Percentiles rank a stretch among this genome's conserved stretches.
Evolutionary conservation across 805 yeast genomes (phyloP).

Genomic region (Cyberlindnera mississippiensis): DNA sequence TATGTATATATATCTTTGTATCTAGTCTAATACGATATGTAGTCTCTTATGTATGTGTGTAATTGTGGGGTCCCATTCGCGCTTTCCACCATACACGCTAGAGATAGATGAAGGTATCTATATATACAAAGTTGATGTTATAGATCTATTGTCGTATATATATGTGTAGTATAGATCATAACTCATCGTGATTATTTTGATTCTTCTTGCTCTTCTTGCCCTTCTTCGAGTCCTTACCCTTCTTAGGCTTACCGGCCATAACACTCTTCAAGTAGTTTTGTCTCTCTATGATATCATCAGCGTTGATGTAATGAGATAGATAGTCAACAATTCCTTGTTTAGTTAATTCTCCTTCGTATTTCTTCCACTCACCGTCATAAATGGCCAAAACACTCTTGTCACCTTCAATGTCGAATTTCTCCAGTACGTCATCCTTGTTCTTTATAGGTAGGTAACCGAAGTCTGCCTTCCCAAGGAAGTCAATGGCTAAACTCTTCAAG

Average conservation of each 20-base stretch:
- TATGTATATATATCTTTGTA: too few species aligned
- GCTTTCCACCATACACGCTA: too few species aligned
- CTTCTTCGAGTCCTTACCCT: conserved; percentile 4
- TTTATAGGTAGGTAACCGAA: conserved; percentile 40
- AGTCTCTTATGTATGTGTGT: too few species aligned
- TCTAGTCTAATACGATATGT: too few species aligned
- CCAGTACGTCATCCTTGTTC: conserved; percentile 17
- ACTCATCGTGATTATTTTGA: conserved; percentile 15
- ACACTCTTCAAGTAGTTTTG: conserved; percentile 20
- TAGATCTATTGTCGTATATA: too few species aligned
- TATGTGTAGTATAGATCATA: conserved; percentile 4
- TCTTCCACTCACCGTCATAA: conserved; percentile 13
- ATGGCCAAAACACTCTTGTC: conserved; percentile 14
- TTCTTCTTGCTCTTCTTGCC: conserved; percentile 5
- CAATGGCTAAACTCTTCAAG: conserved; percentile 65
- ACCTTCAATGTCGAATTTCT: conserved; percentile 16
- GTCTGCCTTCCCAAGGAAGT: conserved; percentile 49
- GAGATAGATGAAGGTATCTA: too few species aligned
- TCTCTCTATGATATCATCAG: conserved; percentile 9
- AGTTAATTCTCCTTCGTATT: conserved; percentile 30
- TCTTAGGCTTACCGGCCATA: conserved; percentile 21
- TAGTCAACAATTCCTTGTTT: conserved; percentile 32
- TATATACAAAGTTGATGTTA: too few species aligned
- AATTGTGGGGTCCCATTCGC: too few species aligned
- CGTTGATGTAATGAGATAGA: conserved; percentile 30